These are phyloP conservation scores for Talaromyces sp. DNA, from an alignment of 2,329 filamentous ascomycete species.

Conservation along the genomic window DNA sequence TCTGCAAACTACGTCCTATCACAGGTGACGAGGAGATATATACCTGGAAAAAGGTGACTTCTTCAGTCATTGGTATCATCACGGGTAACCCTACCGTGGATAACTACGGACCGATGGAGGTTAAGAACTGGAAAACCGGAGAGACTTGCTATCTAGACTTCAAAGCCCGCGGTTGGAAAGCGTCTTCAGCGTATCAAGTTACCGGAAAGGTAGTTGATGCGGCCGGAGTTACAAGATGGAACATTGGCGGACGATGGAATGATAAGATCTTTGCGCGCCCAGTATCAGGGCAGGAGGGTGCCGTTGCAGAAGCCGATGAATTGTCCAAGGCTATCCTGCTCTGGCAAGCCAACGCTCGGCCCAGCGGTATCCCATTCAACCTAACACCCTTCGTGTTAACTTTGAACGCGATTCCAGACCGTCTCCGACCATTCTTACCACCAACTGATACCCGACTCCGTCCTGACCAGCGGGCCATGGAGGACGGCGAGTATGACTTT, in stretches of 20 bases:
- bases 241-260: slow-evolving; percentile 93
- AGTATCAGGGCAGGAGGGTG: slow-evolving; percentile 77
- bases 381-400: slow-evolving; percentile 93
- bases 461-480: slow-evolving; percentile 96
- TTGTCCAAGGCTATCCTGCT: slow-evolving; percentile 79
- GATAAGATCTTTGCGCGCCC: slow-evolving; percentile 92
- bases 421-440: slow-evolving; percentile 71
- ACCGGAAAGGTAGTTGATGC: slow-evolving; percentile 79
- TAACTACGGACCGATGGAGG: slow-evolving; percentile 95
- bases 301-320: slow-evolving; percentile 54
- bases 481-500: slow-evolving; percentile 93
- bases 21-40: slow-evolving; percentile 80
- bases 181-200: slow-evolving; percentile 84
- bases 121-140: slow-evolving; percentile 95
- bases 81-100: slow-evolving; percentile 95
- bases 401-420: slow-evolving; percentile 86
- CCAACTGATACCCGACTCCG: slow-evolving; percentile 91
- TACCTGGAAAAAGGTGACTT: slow-evolving; percentile 98
- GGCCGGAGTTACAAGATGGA: slow-evolving; percentile 77
- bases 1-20: slow-evolving; percentile 75
- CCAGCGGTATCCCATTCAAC: slow-evolving; percentile 88
- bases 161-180: slow-evolving; percentile 94
- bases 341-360: slow-evolving; percentile 83
- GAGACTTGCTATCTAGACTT: slow-evolving; percentile 89
- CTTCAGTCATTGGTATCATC: slow-evolving; percentile 96